Base-by-base conservation (phyloP, 306 rosid genomes). In the Sindora glabra region DNA sequence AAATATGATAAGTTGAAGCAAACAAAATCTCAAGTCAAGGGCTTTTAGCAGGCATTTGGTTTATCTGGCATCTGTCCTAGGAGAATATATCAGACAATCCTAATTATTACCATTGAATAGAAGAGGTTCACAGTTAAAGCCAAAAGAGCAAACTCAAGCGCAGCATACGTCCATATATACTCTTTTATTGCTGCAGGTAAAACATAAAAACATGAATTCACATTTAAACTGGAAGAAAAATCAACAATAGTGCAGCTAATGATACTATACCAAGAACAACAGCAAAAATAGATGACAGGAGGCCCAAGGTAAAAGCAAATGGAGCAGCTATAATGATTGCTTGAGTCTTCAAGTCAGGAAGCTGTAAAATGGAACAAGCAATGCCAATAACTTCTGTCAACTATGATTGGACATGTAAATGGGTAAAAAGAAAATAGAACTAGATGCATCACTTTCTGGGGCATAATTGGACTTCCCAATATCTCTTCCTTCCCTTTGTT, bases 151-250 rank as follows among this genome's bases (percentile, higher is more conserved):
- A 92, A 88, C 81, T 92, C 96, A 2, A 92, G 95, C 63, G 96
- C 98, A 42, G 96, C 95, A 55, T 86, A 92, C 22, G 96, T 92
- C 98, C 98, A 92, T 74, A 88, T 80, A 45, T 88, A 86, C 77
- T 92, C 98, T 78, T 72, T 92, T 29, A 92, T 92, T 39, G 96
- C 98, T 92, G 92, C 77, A 75, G 53, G 40, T 38, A 48, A 39
- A 48, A 19, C 50, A 74, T 9, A 65, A 36, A 44, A 50, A 56
- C 13, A 41, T 23, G 41, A 19, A 64, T 49, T 44, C 30, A 67
- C n/a, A 52, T 23, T 9, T 56, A 44, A 53, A 33, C 53, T 27
- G 24, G 9, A 21, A 45, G 12, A 27, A 29, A 30, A 51, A 12
- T 8, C 30, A 16, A 17, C 4, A 41, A 42, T 8, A 64, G 24